These are phyloP conservation scores for Naegleria lovaniensis DNA, from an alignment of 208 protist genomes.

Conservation along the genomic window DNA sequence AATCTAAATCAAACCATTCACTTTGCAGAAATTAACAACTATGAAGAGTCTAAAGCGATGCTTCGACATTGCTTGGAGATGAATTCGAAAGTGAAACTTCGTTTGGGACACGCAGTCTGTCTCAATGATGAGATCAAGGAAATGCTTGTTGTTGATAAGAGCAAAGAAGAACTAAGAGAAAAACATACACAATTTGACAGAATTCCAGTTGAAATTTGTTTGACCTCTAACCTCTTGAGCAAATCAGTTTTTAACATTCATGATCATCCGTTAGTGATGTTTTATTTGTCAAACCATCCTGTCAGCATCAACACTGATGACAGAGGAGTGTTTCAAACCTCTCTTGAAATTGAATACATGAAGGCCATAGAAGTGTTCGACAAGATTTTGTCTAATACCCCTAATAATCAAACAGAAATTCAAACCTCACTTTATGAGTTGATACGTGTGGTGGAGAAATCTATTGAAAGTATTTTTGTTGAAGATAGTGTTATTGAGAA, in stretches of 20 bases:
- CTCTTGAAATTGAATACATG: slow-evolving; percentile 51
- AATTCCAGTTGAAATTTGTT: slow-evolving; percentile 68
- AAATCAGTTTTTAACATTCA: not conserved
- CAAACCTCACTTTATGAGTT: not conserved
- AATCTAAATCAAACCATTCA: slow-evolving; percentile 51
- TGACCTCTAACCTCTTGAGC: slow-evolving; percentile 69
- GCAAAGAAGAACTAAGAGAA: too few relatives aligned
- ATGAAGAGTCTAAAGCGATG: slow-evolving; percentile 58
- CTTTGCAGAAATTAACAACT: slow-evolving; percentile 66
- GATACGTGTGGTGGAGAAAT: not conserved
- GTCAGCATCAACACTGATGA: slow-evolving; percentile 50
- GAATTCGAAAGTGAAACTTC: not conserved
- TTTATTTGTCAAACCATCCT: not conserved
- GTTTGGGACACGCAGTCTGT: not conserved
- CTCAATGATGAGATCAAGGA: slow-evolving; percentile 20
- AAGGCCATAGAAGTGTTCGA: not conserved
- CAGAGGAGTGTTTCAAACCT: slow-evolving; percentile 66
- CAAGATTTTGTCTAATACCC: not conserved
- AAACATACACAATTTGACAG: slow-evolving; percentile 38
- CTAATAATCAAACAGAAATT: not conserved
- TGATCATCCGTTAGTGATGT: slow-evolving; percentile 18
- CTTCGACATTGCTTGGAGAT: slow-evolving; percentile 53
- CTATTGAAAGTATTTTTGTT: not conserved
- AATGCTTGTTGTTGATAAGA: not conserved
- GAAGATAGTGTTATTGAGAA: not conserved